Percentiles rank a stretch among this genome's conserved stretches.
Evolutionary conservation across 805 yeast species (phyloP).

Genomic region (Ogataea salicorniae): DNA sequence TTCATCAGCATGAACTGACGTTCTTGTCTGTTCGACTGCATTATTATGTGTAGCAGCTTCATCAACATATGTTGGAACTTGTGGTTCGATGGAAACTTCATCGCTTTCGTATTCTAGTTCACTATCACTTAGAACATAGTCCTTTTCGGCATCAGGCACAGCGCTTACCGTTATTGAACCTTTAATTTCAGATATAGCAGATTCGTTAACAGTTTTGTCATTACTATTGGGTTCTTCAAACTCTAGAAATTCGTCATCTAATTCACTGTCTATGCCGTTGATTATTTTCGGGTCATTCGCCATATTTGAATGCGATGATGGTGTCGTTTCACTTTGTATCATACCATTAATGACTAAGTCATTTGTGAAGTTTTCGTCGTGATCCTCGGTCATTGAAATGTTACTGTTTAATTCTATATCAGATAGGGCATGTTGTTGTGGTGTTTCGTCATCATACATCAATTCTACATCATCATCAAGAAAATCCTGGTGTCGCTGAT

Average conservation of each 20-base stretch:
- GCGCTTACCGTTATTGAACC: no score
- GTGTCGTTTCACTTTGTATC: not conserved
- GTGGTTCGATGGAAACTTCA: slow-evolving; percentile 16
- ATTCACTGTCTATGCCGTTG: not conserved
- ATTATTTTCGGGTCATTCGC: no score
- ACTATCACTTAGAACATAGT: slow-evolving; percentile 17
- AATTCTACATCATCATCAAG: not conserved
- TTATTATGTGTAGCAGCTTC: no score
- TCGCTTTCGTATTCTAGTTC: slow-evolving; percentile 30
- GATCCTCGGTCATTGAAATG: slow-evolving; percentile 8
- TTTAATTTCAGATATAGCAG: no score
- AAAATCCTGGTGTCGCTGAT: no score
- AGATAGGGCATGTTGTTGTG: not conserved
- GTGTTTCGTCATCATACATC: slow-evolving; percentile 2
- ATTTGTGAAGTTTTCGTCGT: not conserved
- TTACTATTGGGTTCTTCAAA: not conserved
- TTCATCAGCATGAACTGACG: not conserved
- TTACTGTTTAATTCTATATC: slow-evolving; percentile 11
- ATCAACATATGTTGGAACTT: not conserved
- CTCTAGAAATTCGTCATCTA: not conserved
- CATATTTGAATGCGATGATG: not conserved
- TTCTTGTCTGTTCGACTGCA: not conserved
- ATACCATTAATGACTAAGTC: slow-evolving; percentile 1
- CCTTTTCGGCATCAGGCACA: not conserved
- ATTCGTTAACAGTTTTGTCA: no score